A percentile compares a stretch with the other conserved stretches of the same genome.
Conservation (phyloP, 2,329 filamentous ascomycete genomes). For the Paraphaeosphaeria sporulosa region DNA sequence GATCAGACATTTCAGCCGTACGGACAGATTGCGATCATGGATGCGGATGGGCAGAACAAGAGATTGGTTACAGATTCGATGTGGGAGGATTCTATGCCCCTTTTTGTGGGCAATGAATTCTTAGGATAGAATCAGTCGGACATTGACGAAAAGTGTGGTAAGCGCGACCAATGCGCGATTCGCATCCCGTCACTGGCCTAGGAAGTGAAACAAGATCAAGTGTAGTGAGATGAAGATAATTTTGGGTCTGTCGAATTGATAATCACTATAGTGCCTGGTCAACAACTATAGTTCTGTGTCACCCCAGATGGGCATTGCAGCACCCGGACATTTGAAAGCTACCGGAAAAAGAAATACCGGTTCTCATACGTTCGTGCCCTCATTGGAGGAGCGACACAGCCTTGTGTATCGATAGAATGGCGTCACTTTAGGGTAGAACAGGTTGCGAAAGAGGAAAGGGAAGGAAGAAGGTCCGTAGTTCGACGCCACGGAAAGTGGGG, state of each 20-base stretch:
- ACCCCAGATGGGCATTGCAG: too few species aligned
- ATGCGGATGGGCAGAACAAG: conserved; percentile 5
- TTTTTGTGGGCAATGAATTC: conserved; percentile 25
- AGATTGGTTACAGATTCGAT: conserved; percentile 24
- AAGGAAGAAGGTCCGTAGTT: not conserved
- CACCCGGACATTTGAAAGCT: too few species aligned
- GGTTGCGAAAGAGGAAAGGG: not conserved
- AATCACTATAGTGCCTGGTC: not conserved
- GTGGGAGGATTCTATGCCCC: conserved; percentile 30
- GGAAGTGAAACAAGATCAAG: not conserved
- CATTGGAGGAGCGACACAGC: not conserved
- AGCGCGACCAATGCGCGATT: not conserved
- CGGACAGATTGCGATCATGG: too few species aligned
- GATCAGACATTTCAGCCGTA: too few species aligned
- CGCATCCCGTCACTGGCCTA: not conserved
- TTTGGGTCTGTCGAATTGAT: not conserved
- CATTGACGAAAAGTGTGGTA: not conserved
- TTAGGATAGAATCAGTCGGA: not conserved
- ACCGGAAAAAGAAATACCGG: not conserved
- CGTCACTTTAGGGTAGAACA: not conserved
- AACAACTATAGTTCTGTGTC: too few species aligned
- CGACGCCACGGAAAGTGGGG: conserved; percentile 2
- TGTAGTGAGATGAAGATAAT: not conserved
- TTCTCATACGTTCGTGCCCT: not conserved
- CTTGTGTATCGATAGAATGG: not conserved